phyloP scores from a whole-genome alignment of 768 basidiomycete genomes.

The Neoboletus magnificus region DNA sequence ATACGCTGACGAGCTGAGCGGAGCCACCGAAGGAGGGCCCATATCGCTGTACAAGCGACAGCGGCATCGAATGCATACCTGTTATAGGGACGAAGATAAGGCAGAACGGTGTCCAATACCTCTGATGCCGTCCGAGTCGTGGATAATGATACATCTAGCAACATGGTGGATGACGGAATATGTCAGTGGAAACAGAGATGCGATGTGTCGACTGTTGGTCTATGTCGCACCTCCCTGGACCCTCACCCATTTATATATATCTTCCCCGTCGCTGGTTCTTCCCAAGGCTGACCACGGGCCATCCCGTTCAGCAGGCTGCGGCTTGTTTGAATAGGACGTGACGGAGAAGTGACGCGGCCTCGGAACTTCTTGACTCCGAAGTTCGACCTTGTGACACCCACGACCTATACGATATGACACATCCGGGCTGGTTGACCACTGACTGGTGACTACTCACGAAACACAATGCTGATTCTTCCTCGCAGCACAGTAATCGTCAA shows the following conservation, averaged over 20 bases:
- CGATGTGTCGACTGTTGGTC: not conserved
- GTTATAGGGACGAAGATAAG: not conserved
- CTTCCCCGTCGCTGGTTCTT: not conserved
- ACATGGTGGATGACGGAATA: not conserved
- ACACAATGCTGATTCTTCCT: no score
- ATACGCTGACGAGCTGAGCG: not conserved
- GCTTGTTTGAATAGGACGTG: no score
- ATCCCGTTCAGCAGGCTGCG: not conserved
- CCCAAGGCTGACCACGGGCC: no score
- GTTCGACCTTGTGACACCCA: no score
- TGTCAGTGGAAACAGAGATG: not conserved
- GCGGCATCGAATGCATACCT: not conserved
- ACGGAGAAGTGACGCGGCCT: no score
- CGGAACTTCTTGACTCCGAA: no score
- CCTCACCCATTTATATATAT: not conserved
- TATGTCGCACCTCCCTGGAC: not conserved
- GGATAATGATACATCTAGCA: not conserved
- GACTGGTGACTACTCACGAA: no score
- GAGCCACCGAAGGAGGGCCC: constrained; percentile 8
- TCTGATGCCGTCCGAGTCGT: not conserved
- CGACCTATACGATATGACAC: no score
- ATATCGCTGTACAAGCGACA: not conserved
- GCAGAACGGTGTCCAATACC: not conserved
- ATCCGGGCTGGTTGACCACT: no score
- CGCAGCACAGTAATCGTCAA: no score